These are phyloP conservation scores for Mollisiaceae sp. DNA, from an alignment of 2,329 filamentous ascomycete genomes.

Conservation along the genomic window DNA sequence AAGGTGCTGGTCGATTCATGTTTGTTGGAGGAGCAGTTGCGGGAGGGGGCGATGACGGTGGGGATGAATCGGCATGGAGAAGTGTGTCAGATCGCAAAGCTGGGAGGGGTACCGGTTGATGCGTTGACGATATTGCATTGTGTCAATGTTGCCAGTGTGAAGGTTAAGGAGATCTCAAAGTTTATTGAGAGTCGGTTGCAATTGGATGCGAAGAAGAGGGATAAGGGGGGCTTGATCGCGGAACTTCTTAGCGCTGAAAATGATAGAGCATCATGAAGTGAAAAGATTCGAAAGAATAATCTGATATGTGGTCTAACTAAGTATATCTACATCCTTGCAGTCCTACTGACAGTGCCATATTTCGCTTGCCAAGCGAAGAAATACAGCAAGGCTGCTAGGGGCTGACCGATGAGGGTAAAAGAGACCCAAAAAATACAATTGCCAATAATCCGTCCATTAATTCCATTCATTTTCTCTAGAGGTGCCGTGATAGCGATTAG, in stretches of 20 bases:
- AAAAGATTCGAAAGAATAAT: constrained; percentile 10
- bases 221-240: constrained; percentile 78
- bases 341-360: constrained; percentile 77
- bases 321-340: constrained; percentile 16
- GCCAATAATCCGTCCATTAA: constrained; percentile 78
- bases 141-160: constrained; percentile 73
- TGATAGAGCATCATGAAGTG: constrained; percentile 58
- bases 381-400: constrained; percentile 88
- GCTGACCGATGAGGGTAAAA: constrained; percentile 94
- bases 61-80: constrained; percentile 53
- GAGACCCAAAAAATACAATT: constrained; percentile 97
- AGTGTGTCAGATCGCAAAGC: constrained; percentile 69
- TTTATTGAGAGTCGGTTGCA: constrained; percentile 75
- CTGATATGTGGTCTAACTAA: not conserved
- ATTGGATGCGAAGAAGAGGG: constrained; percentile 77
- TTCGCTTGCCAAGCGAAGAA: constrained; percentile 99
- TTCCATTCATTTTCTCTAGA: constrained; percentile 77
- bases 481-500: constrained; percentile 82
- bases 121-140: constrained; percentile 79
- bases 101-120: constrained; percentile 83
- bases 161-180: constrained; percentile 79
- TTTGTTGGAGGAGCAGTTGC: constrained; percentile 76
- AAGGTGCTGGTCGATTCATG: constrained; percentile 75
- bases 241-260: constrained; percentile 84
- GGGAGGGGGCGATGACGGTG: constrained; percentile 76